Base-by-base conservation (phyloP, 148 eudicot genomes). In the Dysphania ambrosioides region DNA sequence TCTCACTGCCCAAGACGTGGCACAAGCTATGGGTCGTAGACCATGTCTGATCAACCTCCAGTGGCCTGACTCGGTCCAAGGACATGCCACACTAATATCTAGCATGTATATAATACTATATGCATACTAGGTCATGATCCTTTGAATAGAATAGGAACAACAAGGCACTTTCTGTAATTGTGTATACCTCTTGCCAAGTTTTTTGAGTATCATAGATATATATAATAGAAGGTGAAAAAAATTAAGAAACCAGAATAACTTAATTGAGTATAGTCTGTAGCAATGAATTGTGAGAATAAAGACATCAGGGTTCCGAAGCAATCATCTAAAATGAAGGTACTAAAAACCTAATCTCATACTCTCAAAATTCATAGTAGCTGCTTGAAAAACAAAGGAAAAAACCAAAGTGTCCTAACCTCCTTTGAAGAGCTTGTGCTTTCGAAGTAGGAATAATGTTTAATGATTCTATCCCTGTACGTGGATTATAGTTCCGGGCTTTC, bases 371-470 rank as follows among this genome's bases (percentile, higher is more conserved):
- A 56, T 36, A 30, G 72, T 59, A 9, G 16, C 55, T 29, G 26
- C 31, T 30, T 57, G 40, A 29, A 7, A 55, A 66, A 34, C 35
- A 21, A 35, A 36, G 8, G 8, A 51, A 56, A 49, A 26, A 69
- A 64, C 15, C 56, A 65, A 80, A 41, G 32, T 51, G 73, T 41
- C 29, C 75, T 74, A 72, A 95, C 99, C 99, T 95, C 83, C 99
- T 88, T 74, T 92, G 99, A 66, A 88, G 89, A 73, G 99, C 99
- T 74, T 95, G 99, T 70, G 97, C 96, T 83, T 95, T 95, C 56
- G 99, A 95, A 58, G 91, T 95, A 79, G 89, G 90, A 80, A 92
- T 88, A 73, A 90, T 77, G 64, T 80, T 72, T 79, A 95, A 82
- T 2, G 97, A 87, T 74, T 92, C 92, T 70, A 95, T 83, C 68